Conservation (phyloP, 306 rosid species). For the Erythrophleum fordii region DNA sequence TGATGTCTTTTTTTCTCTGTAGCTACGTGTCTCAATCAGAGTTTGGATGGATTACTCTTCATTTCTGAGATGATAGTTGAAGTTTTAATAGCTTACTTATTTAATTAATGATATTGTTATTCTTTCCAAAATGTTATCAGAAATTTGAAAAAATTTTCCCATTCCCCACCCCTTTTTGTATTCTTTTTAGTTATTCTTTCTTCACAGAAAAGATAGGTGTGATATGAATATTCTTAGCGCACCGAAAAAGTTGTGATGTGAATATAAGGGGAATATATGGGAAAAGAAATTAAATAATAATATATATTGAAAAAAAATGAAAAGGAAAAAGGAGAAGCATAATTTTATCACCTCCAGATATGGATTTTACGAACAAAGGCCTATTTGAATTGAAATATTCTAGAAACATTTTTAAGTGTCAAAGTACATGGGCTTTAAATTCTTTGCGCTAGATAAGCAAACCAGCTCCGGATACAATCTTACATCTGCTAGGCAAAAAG, state of each 20-base stretch:
- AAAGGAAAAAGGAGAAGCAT: not conserved
- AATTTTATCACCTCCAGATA: not conserved
- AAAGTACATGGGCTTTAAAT: constrained; percentile 7
- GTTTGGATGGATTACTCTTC: no score
- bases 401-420: not conserved
- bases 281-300: not conserved
- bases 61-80: not conserved
- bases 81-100: not conserved
- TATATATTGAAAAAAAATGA: not conserved
- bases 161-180: not conserved
- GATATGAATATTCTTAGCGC: constrained; percentile 1
- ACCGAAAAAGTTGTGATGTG: not conserved
- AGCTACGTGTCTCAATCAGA: no score
- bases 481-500: constrained; percentile 33
- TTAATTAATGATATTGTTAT: not conserved
- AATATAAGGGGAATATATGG: not conserved
- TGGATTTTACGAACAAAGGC: not conserved
- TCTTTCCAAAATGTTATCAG: not conserved
- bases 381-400: not conserved
- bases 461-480: not conserved
- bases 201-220: not conserved
- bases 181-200: not conserved
- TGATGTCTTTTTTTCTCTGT: no score
- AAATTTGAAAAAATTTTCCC: not conserved
- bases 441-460: constrained; percentile 19